These are phyloP conservation scores for Neonectria neomacrospora DNA, from an alignment of 2,329 filamentous ascomycete species.

Conservation along the genomic window DNA sequence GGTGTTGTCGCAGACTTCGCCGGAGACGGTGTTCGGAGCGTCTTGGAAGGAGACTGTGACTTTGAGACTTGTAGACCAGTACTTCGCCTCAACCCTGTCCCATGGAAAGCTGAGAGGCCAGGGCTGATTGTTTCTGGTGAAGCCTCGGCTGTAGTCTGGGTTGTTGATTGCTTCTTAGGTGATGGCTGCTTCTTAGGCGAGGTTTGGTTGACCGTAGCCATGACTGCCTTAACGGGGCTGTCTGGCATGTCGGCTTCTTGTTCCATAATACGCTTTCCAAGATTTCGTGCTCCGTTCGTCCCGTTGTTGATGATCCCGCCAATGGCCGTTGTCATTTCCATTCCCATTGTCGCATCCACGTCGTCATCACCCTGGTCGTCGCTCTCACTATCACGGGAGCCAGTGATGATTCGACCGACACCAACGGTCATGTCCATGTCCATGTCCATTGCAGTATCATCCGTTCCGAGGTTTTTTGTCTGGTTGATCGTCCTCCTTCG, in stretches of 20 bases:
- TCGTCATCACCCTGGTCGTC: constrained; percentile 48
- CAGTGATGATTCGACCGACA: constrained; percentile 64
- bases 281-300: constrained; percentile 47
- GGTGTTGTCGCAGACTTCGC: constrained; percentile 38
- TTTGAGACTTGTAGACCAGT: constrained; percentile 54
- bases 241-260: constrained; percentile 65
- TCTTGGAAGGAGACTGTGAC: constrained; percentile 45
- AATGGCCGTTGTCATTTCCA: constrained; percentile 75
- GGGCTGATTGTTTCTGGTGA: constrained; percentile 60
- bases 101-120: constrained; percentile 63
- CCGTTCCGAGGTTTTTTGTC: constrained; percentile 47
- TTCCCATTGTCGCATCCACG: constrained; percentile 57
- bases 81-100: constrained; percentile 62
- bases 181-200: constrained; percentile 32
- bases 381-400: constrained; percentile 44
- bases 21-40: constrained; percentile 42
- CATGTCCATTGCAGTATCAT: constrained; percentile 50
- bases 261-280: constrained; percentile 68
- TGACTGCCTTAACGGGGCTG: constrained; percentile 53
- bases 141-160: constrained; percentile 47
- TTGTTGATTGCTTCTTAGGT: constrained; percentile 27
- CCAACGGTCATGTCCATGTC: constrained; percentile 73
- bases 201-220: constrained; percentile 40
- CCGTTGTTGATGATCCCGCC: constrained; percentile 66
- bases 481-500: constrained; percentile 41